Evolutionary conservation across 192 early-diverging fungal genomes (phyloP).

Genomic region (Lobulomyces angularis): DNA sequence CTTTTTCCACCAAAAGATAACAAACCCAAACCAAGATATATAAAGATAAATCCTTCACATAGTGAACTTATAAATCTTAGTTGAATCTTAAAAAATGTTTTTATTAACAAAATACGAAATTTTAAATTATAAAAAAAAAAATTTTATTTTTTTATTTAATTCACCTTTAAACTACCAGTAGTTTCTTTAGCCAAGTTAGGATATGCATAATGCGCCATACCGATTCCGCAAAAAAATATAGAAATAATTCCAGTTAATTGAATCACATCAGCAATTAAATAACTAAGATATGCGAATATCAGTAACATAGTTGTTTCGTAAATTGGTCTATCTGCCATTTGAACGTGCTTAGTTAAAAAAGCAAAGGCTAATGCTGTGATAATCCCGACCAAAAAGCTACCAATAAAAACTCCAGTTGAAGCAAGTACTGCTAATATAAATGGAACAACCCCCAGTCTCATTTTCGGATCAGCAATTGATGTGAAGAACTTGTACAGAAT

Average conservation of each 20-base stretch:
- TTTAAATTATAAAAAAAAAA: background rate
- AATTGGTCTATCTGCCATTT: slow-evolving; percentile 24
- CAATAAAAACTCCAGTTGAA: slow-evolving; percentile 39
- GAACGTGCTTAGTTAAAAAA: slow-evolving; percentile 45
- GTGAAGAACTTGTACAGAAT: slow-evolving; percentile 53
- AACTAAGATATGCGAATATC: slow-evolving; percentile 38
- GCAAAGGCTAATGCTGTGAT: slow-evolving; percentile 33
- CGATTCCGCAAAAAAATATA: slow-evolving; percentile 47
- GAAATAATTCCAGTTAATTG: slow-evolving; percentile 44
- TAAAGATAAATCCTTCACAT: slow-evolving; percentile 47
- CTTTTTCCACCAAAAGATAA: slow-evolving; percentile 36
- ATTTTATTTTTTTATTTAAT: background rate
- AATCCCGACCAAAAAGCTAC: slow-evolving; percentile 32
- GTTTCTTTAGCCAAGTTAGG: slow-evolving; percentile 28
- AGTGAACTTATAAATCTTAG: slow-evolving; percentile 33
- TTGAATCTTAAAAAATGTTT: slow-evolving; percentile 20
- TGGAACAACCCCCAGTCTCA: slow-evolving; percentile 25
- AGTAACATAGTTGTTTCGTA: slow-evolving; percentile 48
- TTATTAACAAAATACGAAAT: slow-evolving; percentile 1
- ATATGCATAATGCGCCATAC: slow-evolving; percentile 44
- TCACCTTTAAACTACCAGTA: slow-evolving; percentile 25
- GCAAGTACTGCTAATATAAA: slow-evolving; percentile 33
- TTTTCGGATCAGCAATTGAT: slow-evolving; percentile 31
- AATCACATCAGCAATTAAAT: slow-evolving; percentile 40
- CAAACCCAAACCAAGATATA: slow-evolving; percentile 47